Percentiles rank a stretch among this genome's conserved stretches.
Conservation (phyloP, 495 filamentous ascomycete genomes). For the Hyaloscypha finlandica region DNA sequence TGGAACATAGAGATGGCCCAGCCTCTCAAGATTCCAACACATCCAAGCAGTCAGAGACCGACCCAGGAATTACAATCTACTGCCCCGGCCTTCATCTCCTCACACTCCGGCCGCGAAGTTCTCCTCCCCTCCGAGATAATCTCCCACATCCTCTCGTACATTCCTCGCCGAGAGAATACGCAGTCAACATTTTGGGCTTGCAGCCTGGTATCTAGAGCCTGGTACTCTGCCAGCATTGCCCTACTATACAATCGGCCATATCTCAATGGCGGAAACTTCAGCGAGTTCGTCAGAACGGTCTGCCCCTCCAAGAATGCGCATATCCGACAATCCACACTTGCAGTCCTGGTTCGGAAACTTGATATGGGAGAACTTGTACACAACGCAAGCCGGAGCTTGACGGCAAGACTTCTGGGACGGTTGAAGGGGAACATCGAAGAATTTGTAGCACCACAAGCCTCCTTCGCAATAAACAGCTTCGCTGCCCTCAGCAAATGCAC, state of each 20-base stretch:
- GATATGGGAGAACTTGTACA: conserved; percentile 64
- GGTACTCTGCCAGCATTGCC: conserved; percentile 60
- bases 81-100: neutral
- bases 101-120: conserved; percentile 21
- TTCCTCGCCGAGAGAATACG: conserved; percentile 26
- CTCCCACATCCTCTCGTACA: conserved; percentile 42
- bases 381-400: conserved; percentile 64
- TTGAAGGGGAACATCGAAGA: conserved; percentile 57
- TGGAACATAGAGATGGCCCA: conserved; percentile 33
- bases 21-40: conserved; percentile 20
- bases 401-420: conserved; percentile 62
- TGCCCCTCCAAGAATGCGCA: conserved; percentile 61
- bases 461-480: conserved; percentile 66
- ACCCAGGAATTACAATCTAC: neutral
- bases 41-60: neutral
- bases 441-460: conserved; percentile 66
- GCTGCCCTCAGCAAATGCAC: conserved; percentile 64
- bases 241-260: conserved; percentile 58
- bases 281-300: conserved; percentile 60
- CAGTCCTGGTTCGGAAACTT: conserved; percentile 55
- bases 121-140: conserved; percentile 50
- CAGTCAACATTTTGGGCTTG: conserved; percentile 55
- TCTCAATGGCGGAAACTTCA: conserved; percentile 55
- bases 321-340: conserved; percentile 55
- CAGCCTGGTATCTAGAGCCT: conserved; percentile 61